phyloP scores from a whole-genome alignment of 2,329 filamentous ascomycete genomes.

The Zarea fungicola region DNA sequence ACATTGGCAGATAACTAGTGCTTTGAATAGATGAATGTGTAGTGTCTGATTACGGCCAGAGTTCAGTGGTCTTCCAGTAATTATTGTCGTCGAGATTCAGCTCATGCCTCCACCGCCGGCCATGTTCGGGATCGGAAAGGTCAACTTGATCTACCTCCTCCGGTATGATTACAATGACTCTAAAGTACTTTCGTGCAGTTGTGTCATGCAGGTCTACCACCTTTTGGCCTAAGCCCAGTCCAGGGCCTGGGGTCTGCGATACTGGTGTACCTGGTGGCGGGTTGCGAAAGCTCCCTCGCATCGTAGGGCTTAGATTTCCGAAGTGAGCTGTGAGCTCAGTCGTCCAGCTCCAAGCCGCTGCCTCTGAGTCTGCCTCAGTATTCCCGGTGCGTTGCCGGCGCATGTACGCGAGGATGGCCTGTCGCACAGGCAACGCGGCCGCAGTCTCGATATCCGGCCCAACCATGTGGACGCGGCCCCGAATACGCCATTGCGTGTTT shows the following conservation, averaged over 20 bases:
- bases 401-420: slow-evolving; percentile 59
- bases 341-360: slow-evolving; percentile 64
- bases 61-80: slow-evolving; percentile 63
- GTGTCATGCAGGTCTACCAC: slow-evolving; percentile 66
- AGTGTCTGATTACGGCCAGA: slow-evolving; percentile 70
- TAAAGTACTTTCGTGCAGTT: slow-evolving; percentile 68
- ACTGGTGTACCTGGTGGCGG: slow-evolving; percentile 62
- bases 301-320: slow-evolving; percentile 76
- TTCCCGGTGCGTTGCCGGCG: slow-evolving; percentile 26
- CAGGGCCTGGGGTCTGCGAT: slow-evolving; percentile 40
- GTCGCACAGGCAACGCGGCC: slow-evolving; percentile 45
- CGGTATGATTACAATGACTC: slow-evolving; percentile 76
- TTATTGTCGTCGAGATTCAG: slow-evolving; percentile 41
- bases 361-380: slow-evolving; percentile 2
- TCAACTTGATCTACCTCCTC: slow-evolving; percentile 72
- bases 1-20: too few relatives aligned
- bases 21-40: too few relatives aligned
- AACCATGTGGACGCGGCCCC: slow-evolving; percentile 70
- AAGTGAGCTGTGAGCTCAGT: slow-evolving; percentile 82
- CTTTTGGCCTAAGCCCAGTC: slow-evolving; percentile 51
- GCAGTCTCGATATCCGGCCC: slow-evolving; percentile 58
- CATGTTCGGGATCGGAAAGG: slow-evolving; percentile 59
- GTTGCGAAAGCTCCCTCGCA: slow-evolving; percentile 73
- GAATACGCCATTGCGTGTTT: slow-evolving; percentile 78
- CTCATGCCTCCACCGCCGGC: slow-evolving; percentile 62